Conservation (phyloP, 768 basidiomycete species). For the Rhizopogon vinicolor region DNA sequence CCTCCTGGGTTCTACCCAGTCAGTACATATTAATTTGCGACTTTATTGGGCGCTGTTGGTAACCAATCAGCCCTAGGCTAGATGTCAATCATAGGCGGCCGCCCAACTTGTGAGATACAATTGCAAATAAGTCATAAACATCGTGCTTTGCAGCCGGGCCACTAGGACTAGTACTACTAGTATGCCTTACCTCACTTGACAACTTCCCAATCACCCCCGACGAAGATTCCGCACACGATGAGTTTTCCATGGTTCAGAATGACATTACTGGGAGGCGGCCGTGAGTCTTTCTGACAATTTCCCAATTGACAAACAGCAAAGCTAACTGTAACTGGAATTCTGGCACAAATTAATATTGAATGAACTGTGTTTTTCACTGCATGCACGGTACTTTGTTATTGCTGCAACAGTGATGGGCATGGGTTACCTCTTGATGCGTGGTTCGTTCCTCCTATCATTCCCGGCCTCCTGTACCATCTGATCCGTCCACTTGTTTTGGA, state of each 20-base stretch:
- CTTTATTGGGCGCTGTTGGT: too few relatives aligned
- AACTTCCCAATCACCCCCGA: background rate
- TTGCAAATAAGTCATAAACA: background rate
- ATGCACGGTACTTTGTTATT: background rate
- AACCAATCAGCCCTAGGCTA: too few relatives aligned
- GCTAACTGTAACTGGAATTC: background rate
- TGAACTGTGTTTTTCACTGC: background rate
- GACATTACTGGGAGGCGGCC: conserved; percentile 37
- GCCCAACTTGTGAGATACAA: background rate
- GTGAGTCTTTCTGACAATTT: conserved; percentile 33
- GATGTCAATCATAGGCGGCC: background rate
- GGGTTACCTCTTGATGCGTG: conserved; percentile 59
- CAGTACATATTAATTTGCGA: background rate
- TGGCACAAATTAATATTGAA: background rate
- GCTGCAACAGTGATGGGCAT: conserved; percentile 43
- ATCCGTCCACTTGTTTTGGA: conserved; percentile 8
- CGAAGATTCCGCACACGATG: conserved; percentile 22
- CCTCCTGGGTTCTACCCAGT: background rate
- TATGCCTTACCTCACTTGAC: background rate
- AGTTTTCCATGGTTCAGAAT: conserved; percentile 58
- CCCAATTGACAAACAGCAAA: background rate
- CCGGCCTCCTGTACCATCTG: conserved; percentile 2
- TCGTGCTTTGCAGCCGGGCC: too few relatives aligned
- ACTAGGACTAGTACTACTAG: background rate
- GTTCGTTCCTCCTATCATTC: conserved; percentile 29